These are phyloP conservation scores for Cladosporium colombiae DNA, from an alignment of 2,329 filamentous ascomycete genomes.

Conservation along the genomic window DNA sequence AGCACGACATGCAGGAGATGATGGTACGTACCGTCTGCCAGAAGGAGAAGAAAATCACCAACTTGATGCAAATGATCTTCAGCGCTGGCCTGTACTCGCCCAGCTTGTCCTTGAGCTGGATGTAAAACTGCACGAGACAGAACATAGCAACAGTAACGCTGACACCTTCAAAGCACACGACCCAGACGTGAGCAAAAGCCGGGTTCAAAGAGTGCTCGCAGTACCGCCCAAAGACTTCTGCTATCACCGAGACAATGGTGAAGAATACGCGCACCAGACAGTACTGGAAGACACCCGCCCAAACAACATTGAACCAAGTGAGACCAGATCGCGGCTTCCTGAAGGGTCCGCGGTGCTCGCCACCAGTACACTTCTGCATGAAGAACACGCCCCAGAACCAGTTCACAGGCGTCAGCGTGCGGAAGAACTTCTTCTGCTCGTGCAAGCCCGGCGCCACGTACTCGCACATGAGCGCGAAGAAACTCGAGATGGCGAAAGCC, in stretches of 20 bases:
- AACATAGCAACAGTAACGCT: slow-evolving; percentile 85
- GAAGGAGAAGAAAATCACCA: slow-evolving; percentile 88
- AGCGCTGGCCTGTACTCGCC: slow-evolving; percentile 70
- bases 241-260: slow-evolving; percentile 74
- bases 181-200: slow-evolving; percentile 82
- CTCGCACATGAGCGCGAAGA: slow-evolving; percentile 80
- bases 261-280: slow-evolving; percentile 78
- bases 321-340: slow-evolving; percentile 76
- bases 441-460: slow-evolving; percentile 78
- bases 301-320: slow-evolving; percentile 87
- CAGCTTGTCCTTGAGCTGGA: slow-evolving; percentile 70
- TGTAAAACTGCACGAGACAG: slow-evolving; percentile 83
- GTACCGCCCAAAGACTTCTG: slow-evolving; percentile 69
- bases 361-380: slow-evolving; percentile 70
- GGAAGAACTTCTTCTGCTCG: slow-evolving; percentile 79
- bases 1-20: neutral
- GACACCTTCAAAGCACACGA: slow-evolving; percentile 68
- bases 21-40: slow-evolving; percentile 65
- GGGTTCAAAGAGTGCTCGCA: slow-evolving; percentile 78
- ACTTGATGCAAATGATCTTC: slow-evolving; percentile 83
- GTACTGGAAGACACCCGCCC: slow-evolving; percentile 82
- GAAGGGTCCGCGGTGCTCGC: slow-evolving; percentile 64
- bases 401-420: slow-evolving; percentile 63
- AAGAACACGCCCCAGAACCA: slow-evolving; percentile 77
- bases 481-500: slow-evolving; percentile 83